A percentile compares a stretch with the other conserved stretches of the same genome.
phyloP scores from a whole-genome alignment of 2,329 filamentous ascomycete genomes.

The Penicillium sp. region DNA sequence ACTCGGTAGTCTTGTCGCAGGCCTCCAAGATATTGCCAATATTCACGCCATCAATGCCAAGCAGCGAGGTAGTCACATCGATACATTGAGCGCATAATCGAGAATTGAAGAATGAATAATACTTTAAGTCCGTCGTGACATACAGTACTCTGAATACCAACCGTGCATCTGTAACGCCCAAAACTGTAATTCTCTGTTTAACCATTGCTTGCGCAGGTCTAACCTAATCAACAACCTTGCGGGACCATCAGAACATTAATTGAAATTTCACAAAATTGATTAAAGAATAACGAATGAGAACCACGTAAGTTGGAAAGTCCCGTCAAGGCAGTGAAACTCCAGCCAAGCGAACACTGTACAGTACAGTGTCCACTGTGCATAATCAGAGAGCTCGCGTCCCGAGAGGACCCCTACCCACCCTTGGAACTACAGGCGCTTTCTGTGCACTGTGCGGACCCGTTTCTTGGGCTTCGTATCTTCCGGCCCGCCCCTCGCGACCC shows the following conservation, averaged over 20 bases:
- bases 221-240: neutral
- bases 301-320: neutral
- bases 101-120: neutral
- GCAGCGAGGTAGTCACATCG: neutral
- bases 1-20: neutral
- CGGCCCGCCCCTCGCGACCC: constrained; percentile 22
- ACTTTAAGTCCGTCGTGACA: neutral
- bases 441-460: constrained; percentile 28
- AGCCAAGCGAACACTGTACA: no score
- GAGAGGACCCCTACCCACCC: constrained; percentile 23
- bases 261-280: neutral
- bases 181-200: neutral
- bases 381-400: neutral
- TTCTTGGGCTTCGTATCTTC: constrained; percentile 27
- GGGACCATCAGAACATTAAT: neutral
- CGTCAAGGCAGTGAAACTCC: neutral
- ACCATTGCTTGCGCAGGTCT: neutral
- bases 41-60: neutral
- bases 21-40: no score
- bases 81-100: neutral
- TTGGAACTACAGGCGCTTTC: constrained; percentile 16
- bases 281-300: neutral
- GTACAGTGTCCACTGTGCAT: neutral
- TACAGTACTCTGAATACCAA: neutral
- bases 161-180: neutral